Evolutionary conservation across 352 stramenopile genomes (phyloP).

Genomic region (Pythium utonaiense): DNA sequence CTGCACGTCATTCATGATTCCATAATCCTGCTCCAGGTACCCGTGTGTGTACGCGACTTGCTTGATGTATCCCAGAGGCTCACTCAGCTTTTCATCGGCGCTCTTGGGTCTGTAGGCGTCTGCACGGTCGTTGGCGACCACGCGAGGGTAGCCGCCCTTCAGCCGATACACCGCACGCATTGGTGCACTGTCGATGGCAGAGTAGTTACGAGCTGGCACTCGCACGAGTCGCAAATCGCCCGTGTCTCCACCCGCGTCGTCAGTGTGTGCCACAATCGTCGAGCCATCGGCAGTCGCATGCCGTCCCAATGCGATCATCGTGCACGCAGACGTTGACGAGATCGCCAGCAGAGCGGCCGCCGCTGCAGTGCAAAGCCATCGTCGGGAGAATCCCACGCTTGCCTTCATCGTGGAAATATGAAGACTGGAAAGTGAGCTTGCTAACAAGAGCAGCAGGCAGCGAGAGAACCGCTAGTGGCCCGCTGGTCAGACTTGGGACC

Average conservation of each 20-base stretch:
- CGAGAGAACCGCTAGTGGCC: no score
- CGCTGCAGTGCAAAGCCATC: neutral
- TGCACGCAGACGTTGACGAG: constrained; percentile 42
- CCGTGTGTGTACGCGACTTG: constrained; percentile 90
- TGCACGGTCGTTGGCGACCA: constrained; percentile 70
- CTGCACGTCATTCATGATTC: constrained; percentile 94
- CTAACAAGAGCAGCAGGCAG: neutral
- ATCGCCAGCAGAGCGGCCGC: neutral
- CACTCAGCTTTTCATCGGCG: constrained; percentile 28
- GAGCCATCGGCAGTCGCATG: constrained; percentile 79
- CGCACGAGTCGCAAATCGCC: constrained; percentile 90
- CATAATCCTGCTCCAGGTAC: constrained; percentile 94
- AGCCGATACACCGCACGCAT: constrained; percentile 68
- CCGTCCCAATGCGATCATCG: constrained; percentile 84
- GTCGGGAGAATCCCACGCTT: neutral
- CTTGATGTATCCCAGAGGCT: constrained; percentile 82
- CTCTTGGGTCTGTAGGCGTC: constrained; percentile 48
- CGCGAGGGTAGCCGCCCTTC: constrained; percentile 63
- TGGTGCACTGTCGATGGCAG: constrained; percentile 4
- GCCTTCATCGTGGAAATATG: neutral
- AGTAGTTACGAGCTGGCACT: constrained; percentile 82
- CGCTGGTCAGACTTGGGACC: no score
- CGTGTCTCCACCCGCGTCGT: constrained; percentile 69
- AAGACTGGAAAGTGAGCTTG: neutral
- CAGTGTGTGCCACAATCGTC: constrained; percentile 88